Conservation (phyloP, 352 stramenopile species). For the Phytopythium vexans region DNA sequence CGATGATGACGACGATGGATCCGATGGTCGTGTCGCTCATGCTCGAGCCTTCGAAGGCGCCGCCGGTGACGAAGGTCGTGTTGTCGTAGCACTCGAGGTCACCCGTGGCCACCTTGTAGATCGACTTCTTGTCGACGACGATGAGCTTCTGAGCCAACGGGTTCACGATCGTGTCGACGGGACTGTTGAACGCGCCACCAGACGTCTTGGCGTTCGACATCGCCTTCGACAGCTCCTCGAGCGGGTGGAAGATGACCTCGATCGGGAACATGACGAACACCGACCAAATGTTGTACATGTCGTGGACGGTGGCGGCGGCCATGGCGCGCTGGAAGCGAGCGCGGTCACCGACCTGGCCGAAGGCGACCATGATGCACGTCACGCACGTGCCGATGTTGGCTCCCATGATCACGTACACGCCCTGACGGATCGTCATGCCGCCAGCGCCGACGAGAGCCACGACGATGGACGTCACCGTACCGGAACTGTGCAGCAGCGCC, state of each 20-base stretch:
- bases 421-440: constrained; percentile 76
- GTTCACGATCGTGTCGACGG: constrained; percentile 39
- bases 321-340: constrained; percentile 65
- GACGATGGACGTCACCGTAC: constrained; percentile 78
- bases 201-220: constrained; percentile 33
- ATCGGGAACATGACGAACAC: constrained; percentile 73
- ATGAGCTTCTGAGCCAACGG: constrained; percentile 31
- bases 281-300: constrained; percentile 90
- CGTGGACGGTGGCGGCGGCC: constrained; percentile 49
- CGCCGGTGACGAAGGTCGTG: constrained; percentile 35
- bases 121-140: constrained; percentile 30
- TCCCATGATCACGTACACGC: constrained; percentile 92
- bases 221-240: constrained; percentile 53
- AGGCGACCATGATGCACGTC: constrained; percentile 90
- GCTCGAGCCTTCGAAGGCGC: constrained; percentile 25
- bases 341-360: constrained; percentile 79
- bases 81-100: constrained; percentile 17
- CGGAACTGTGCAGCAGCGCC: constrained; percentile 69
- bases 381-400: constrained; percentile 89
- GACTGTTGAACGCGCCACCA: constrained; percentile 36
- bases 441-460: constrained; percentile 63
- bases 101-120: constrained; percentile 33
- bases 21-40: constrained; percentile 43
- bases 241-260: constrained; percentile 54
- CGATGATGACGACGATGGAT: constrained; percentile 45